These are phyloP conservation scores for Aspergillus asperescens DNA, from an alignment of 495 filamentous ascomycete genomes.

Conservation along the genomic window DNA sequence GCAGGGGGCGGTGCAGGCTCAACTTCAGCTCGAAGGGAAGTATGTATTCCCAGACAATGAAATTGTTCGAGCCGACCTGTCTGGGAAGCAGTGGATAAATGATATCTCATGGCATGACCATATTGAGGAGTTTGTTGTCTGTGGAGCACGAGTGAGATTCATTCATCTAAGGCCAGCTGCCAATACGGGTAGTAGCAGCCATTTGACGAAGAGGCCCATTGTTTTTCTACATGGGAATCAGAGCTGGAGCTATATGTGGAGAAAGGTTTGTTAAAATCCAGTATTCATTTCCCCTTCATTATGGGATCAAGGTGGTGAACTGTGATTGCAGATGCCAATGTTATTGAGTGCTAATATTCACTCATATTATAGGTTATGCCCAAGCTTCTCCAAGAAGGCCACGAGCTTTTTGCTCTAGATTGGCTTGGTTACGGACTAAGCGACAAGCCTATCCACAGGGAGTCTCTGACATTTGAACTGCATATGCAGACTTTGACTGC, in stretches of 20 bases:
- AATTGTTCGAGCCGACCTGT: neutral
- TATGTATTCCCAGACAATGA: neutral
- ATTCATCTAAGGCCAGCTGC: neutral
- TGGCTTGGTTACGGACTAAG: neutral
- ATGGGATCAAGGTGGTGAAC: too few relatives aligned
- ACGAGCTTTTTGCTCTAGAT: neutral
- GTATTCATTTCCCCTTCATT: too few relatives aligned
- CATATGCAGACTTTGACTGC: neutral
- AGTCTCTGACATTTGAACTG: neutral
- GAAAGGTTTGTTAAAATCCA: too few relatives aligned
- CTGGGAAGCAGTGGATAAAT: neutral
- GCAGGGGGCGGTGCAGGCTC: neutral
- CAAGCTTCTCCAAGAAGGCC: neutral
- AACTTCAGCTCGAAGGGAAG: neutral
- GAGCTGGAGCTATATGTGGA: slow-evolving; percentile 1
- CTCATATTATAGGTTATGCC: neutral
- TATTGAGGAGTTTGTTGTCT: neutral
- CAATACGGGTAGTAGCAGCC: neutral
- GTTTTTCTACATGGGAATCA: neutral
- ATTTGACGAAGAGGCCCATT: neutral
- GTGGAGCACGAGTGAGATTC: neutral
- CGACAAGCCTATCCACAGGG: neutral
- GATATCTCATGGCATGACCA: neutral
- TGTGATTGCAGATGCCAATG: too few relatives aligned
- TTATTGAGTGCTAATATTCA: too few relatives aligned